Base-by-base conservation (phyloP, 108 stramenopile species). In the Licmophora abbreviata region DNA sequence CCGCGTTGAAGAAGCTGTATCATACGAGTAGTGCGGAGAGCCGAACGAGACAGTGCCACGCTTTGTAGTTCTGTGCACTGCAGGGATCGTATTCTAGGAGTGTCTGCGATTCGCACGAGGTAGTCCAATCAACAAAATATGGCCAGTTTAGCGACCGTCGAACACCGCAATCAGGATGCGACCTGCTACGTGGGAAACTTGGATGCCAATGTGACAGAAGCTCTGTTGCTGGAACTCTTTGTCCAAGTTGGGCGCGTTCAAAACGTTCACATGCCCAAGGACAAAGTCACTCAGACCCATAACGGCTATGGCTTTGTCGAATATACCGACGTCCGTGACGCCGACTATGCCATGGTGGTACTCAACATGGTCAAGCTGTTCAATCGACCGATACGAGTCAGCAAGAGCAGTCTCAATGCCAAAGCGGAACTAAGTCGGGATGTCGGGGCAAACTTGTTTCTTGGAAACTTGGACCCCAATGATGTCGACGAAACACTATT, bases 81-180 rank as follows among this genome's bases (percentile, higher is more conserved):
- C n/a, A n/a, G n/a, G n/a, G n/a, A n/a, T n/a, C n/a, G n/a, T n/a
- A n/a, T n/a, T n/a, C n/a, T n/a, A n/a, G n/a, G n/a, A n/a, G n/a
- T n/a, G n/a, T n/a, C n/a, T n/a, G n/a, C n/a, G n/a, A n/a, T n/a
- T n/a, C n/a, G n/a, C n/a, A n/a, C n/a, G n/a, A n/a, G n/a, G n/a
- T n/a, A n/a, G n/a, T n/a, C n/a, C 44, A 2, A 25, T 2, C 33
- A 47, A 48, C 23, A 10, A 49, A 68, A 3, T 51, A 91, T 91
- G 89, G 85, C 89, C 12, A 77, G 77, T 47, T 70, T 91, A 44
- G 87, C 92, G n/a, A 82, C 81, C 20, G 86, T 95, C 10, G 94
- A 96, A 61, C 99, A 99, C 56, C 93, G 97, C 33, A 99, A 99
- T 64, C 96, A 98, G 74, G 96, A 96, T 67, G 99, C 99, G 31